Base-by-base conservation (phyloP, 345 rosid species). In the Punica granatum region DNA sequence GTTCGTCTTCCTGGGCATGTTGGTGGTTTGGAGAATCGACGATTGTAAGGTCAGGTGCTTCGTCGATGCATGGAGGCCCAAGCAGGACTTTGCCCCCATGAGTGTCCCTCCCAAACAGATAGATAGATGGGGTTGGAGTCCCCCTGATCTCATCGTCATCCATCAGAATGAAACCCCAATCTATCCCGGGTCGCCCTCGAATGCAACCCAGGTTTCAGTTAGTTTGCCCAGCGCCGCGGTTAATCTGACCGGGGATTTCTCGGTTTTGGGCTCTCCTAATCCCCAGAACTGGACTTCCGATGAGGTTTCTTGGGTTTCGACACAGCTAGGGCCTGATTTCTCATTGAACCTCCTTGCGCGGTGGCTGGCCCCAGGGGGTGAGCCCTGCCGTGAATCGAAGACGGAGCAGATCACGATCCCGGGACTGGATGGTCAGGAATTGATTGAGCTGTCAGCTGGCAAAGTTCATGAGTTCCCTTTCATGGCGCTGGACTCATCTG, bases 1-100 rank as follows among this genome's bases (percentile, higher is more conserved):
- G 69, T 73, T 94, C 3, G 88, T 85, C 39, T 84, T 86, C 58
- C 69, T 83, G 43, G 83, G 79, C 15, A 74, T 86, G 92, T 72
- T 87, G 66, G 82, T 75, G 26, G 76, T 86, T 46, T 89, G 92
- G 95, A 86, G 86, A 83, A 71, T 89, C 4, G 99, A 94, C 62
- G 89, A 90, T 3, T 72, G 86, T 61, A 76, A 82, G 3, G 64
- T 90, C 41, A 80, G 71, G 72, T 75, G 68, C 77, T 76, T 90
- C 59, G 60, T 89, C 23, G 67, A 84, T 42, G 79, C 88, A 0
- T 81, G 97, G 95, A 86, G 80, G 79, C 53, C 78, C 63, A 81
- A 78, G 66, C 79, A 81, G 32, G 80, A 71, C 43, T 65, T 21
- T 19, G 39, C 18, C 30, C n/a, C 64, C 60, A 9, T 54, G 5